Percentiles rank a stretch among this genome's conserved stretches.
Conservation (phyloP, 495 filamentous ascomycete species). For the Choiromyces venosus region DNA sequence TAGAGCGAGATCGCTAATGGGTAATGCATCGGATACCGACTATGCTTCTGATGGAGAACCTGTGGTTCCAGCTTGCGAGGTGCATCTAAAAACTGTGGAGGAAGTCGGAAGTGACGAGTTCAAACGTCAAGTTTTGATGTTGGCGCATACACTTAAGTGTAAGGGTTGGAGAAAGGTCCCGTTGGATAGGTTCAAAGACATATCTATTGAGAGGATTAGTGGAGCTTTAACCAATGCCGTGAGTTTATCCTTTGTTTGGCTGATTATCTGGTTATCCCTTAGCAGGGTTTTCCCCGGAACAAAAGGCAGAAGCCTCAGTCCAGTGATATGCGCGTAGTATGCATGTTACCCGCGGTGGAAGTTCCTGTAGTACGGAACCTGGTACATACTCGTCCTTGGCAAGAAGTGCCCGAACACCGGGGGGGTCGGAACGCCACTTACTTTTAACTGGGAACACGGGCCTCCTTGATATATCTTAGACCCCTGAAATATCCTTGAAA, state of each 20-base stretch:
- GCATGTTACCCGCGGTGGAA: background rate
- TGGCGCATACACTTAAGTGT: constrained; percentile 80
- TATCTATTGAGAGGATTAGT: constrained; percentile 78
- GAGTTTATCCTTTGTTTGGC: constrained; percentile 19
- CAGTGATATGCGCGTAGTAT: background rate
- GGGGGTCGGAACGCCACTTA: no score
- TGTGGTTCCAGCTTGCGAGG: constrained; percentile 37
- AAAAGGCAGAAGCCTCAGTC: background rate
- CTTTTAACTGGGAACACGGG: no score
- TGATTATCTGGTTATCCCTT: background rate
- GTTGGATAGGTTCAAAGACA: constrained; percentile 62
- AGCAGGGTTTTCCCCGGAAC: background rate
- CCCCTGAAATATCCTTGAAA: no score
- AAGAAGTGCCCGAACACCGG: no score
- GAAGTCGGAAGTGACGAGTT: constrained; percentile 50
- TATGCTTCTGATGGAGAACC: constrained; percentile 38
- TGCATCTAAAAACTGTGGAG: constrained; percentile 32
- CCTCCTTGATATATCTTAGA: no score
- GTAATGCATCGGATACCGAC: constrained; percentile 36
- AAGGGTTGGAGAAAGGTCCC: constrained; percentile 85
- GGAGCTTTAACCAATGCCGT: constrained; percentile 94
- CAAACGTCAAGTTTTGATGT: constrained; percentile 81
- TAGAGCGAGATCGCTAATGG: constrained; percentile 20
- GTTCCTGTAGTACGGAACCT: background rate
- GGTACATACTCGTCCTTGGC: no score